Conservation (phyloP, 305 asterid genomes). For the Rubia balearica region DNA sequence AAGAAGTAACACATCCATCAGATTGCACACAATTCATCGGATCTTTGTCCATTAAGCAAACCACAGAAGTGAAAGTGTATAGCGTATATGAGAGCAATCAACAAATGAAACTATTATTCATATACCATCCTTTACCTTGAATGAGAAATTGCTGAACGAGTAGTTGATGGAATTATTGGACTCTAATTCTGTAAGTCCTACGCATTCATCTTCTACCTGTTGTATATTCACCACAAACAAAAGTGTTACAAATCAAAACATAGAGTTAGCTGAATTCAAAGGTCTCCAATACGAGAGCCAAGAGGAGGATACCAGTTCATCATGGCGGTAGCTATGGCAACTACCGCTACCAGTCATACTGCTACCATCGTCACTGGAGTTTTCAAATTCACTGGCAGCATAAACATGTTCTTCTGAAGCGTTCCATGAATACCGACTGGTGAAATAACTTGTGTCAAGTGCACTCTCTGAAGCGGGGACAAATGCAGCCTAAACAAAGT, state of each 20-base stretch:
- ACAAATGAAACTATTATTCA: background rate
- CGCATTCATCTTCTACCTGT: conserved; percentile 77
- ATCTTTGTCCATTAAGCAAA: background rate
- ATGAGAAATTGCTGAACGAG: conserved; percentile 96
- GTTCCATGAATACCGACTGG: conserved; percentile 93
- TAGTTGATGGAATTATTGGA: conserved; percentile 63
- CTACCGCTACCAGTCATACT: conserved; percentile 67
- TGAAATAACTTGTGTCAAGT: conserved; percentile 87
- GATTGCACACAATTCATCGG: no score
- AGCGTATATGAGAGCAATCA: background rate
- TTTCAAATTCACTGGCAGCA: conserved; percentile 78
- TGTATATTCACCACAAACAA: conserved; percentile 10
- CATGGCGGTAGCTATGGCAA: conserved; percentile 86
- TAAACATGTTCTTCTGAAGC: conserved; percentile 81
- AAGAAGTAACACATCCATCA: conserved; percentile 5
- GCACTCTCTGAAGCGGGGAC: conserved; percentile 94
- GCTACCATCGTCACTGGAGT: conserved; percentile 77
- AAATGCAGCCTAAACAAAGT: conserved; percentile 68
- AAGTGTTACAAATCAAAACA: conserved; percentile 6
- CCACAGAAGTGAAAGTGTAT: background rate
- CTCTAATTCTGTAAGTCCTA: conserved; percentile 61
- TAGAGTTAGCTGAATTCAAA: background rate
- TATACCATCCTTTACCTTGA: conserved; percentile 50
- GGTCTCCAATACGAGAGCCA: conserved; percentile 7
- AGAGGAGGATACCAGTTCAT: conserved; percentile 49